Base-by-base conservation (phyloP, 495 filamentous ascomycete genomes). In the Hypoxylon trugodes region DNA sequence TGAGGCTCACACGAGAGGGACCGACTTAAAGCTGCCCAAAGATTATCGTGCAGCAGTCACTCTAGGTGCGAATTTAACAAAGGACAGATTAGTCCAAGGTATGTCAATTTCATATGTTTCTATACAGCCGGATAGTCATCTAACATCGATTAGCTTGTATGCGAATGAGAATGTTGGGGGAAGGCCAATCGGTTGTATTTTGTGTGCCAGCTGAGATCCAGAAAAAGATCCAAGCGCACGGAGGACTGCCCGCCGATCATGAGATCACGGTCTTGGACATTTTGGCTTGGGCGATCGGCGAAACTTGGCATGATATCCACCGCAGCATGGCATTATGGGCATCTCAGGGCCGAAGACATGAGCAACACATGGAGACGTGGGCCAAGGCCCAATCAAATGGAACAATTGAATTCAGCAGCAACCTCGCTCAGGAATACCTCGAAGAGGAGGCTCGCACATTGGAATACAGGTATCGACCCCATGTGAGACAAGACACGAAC, bases 51-150 rank as follows among this genome's bases (percentile, higher is more conserved):
- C 87, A 2, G 87, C 87, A 2, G 83, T 95, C 4, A 93, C 88
- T 0, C 75, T 94, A 0, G 89, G 90, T 0, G 79, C 86, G 0
- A 75, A 78, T n/a, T 71, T 90, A 4, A 88, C 88, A 0, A 93
- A 93, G 68, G 89, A 93, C 45, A 80, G 82, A 35, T 70, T 90
- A 1, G 87, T 91, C 0, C 91, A 95, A 85, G 89, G 89, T 90
- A 78, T 66, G 76, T 66, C 6, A 19, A 21, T 15, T 10, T n/a
- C 6, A 1, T 9, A 7, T 18, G 36, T 7, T 35, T 2, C 10
- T 24, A 10, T 8, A 12, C 16, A 24, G 6, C 6, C 2, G 26
- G 13, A 0, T 40, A 12, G 8, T 8, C 21, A 18, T 19, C 52
- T 68, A 13, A 70, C 45, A 6, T 26, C 1, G 10, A 37, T 25